Evolutionary conservation across 169 alveolate species (phyloP).

Genomic region (Eimeria praecox): DNA sequence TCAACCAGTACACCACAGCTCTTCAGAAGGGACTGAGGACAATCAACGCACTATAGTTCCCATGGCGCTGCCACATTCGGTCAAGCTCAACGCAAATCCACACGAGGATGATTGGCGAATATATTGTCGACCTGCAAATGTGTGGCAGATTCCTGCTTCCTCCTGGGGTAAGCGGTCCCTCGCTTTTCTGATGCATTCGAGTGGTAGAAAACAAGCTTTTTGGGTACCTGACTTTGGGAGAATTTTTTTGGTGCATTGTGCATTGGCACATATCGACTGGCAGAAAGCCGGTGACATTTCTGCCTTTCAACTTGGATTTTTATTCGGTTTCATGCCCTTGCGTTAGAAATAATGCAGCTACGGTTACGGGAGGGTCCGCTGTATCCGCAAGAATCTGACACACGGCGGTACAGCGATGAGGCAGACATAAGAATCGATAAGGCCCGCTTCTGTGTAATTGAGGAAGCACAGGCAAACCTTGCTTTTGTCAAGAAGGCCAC

Average conservation of each 20-base stretch:
- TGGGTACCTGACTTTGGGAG: neutral
- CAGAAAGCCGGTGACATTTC: neutral
- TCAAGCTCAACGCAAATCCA: neutral
- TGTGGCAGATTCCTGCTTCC: neutral
- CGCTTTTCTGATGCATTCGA: neutral
- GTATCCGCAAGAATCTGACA: neutral
- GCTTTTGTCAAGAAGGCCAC: neutral
- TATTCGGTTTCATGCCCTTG: neutral
- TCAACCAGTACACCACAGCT: slow-evolving; percentile 83
- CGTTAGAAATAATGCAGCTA: neutral
- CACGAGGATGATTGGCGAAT: neutral
- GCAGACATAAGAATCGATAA: neutral
- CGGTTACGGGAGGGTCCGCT: neutral
- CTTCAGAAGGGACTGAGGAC: slow-evolving; percentile 81
- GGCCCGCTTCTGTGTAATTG: neutral
- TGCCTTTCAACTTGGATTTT: neutral
- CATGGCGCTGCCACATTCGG: neutral
- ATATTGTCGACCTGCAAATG: neutral
- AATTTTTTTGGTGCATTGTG: neutral
- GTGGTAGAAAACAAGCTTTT: neutral
- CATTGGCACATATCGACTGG: neutral
- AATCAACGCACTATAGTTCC: slow-evolving; percentile 28
- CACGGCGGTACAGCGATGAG: neutral
- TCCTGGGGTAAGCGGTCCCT: neutral
- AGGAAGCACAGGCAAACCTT: neutral